Evolutionary conservation across 768 basidiomycete genomes (phyloP).

Genomic region (Lentinula edodes): DNA sequence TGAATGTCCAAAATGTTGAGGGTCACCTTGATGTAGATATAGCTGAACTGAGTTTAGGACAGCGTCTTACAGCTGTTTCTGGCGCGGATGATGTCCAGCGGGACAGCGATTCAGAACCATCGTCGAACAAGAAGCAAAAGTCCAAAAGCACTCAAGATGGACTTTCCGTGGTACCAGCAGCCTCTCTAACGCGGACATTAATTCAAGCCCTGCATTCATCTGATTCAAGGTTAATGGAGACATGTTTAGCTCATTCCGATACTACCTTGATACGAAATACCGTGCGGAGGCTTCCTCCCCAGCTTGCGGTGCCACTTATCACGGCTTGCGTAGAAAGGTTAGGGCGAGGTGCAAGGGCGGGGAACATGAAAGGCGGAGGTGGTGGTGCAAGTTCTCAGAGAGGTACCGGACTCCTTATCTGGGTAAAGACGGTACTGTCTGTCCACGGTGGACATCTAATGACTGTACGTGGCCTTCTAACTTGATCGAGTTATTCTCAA

Average conservation of each 20-base stretch:
- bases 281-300: slow-evolving; percentile 78
- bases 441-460: slow-evolving; percentile 89
- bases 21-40: slow-evolving; percentile 77
- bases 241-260: slow-evolving; percentile 82
- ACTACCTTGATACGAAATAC: slow-evolving; percentile 80
- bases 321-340: slow-evolving; percentile 87
- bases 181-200: slow-evolving; percentile 87
- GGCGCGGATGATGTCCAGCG: slow-evolving; percentile 41
- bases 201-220: slow-evolving; percentile 96
- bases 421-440: slow-evolving; percentile 78
- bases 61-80: slow-evolving; percentile 74
- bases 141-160: slow-evolving; percentile 25
- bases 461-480: slow-evolving; percentile 58
- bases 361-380: slow-evolving; percentile 71
- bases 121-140: slow-evolving; percentile 23
- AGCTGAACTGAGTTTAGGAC: slow-evolving; percentile 88
- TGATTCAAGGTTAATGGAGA: slow-evolving; percentile 82
- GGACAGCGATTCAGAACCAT: slow-evolving; percentile 15
- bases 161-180: slow-evolving; percentile 56
- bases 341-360: slow-evolving; percentile 65
- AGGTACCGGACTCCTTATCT: slow-evolving; percentile 62
- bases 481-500: slow-evolving; percentile 6
- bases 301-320: slow-evolving; percentile 80
- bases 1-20: slow-evolving; percentile 45
- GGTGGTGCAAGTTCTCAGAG: slow-evolving; percentile 78